A percentile compares a stretch with the other conserved stretches of the same genome.
Conservation (phyloP, 176 grass and related monocot genomes). For the Tuctoria greenei region DNA sequence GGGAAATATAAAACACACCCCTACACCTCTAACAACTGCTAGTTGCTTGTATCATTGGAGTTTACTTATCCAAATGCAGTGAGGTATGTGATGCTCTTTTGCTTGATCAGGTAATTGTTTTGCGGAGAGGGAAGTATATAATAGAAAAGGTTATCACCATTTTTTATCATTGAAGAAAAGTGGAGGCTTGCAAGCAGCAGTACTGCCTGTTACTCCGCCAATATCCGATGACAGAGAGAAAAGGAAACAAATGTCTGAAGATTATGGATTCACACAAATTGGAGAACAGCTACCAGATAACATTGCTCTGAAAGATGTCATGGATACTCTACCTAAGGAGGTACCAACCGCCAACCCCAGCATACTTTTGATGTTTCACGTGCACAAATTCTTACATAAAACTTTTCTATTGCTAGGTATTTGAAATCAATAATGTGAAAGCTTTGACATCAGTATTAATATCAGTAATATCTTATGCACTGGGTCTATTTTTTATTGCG, state of each 20-base stretch:
- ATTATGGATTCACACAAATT: conserved; percentile 86
- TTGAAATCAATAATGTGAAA: conserved; percentile 82
- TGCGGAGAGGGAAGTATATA: conserved; percentile 37
- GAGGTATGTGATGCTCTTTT: not conserved
- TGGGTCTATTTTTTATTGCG: conserved; percentile 79
- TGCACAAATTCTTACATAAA: conserved; percentile 11
- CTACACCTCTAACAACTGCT: not conserved
- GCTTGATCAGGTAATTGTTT: conserved; percentile 25
- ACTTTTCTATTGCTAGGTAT: conserved; percentile 58
- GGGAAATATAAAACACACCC: no score
- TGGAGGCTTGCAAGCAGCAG: conserved; percentile 44
- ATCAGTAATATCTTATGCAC: conserved; percentile 75
- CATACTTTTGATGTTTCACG: conserved; percentile 17
- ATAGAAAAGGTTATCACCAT: conserved; percentile 26
- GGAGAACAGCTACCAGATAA: conserved; percentile 75
- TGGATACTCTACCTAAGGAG: conserved; percentile 92
- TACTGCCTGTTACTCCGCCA: conserved; percentile 37
- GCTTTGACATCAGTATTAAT: conserved; percentile 87
- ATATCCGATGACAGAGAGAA: conserved; percentile 50
- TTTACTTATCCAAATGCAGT: not conserved
- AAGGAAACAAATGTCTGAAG: conserved; percentile 68
- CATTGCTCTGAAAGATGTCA: conserved; percentile 79
- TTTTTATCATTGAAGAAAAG: conserved; percentile 31
- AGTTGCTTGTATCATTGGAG: not conserved
- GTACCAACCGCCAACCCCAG: conserved; percentile 31